Base-by-base conservation (phyloP, 768 basidiomycete genomes). In the Scleroderma bovista region DNA sequence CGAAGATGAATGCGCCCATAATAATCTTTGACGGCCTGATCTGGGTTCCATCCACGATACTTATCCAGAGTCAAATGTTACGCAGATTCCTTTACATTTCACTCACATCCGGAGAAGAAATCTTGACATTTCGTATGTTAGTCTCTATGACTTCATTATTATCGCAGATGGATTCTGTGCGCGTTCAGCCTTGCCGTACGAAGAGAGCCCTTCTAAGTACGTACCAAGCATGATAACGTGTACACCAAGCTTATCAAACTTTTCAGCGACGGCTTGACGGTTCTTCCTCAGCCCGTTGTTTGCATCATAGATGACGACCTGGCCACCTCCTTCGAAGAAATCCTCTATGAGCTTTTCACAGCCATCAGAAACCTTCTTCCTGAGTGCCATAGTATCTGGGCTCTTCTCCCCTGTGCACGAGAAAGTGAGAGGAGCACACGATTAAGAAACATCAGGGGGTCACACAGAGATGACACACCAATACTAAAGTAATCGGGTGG, bases 231-330 rank as follows among this genome's bases (percentile, higher is more conserved):
- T 76, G 58, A 98, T 80, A 52, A 99, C 91, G 74, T 98, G 95
- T 46, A 97, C 86, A 1, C 89, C 93, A 19, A 69, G 77, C 60
- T 80, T 79, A 65, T 89, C 86, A 61, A 95, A 97, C 69, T 83
- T 93, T 69, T 93, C 84, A 1, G 85, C 84, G 44, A 96, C 66
- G 19, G 73, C 72, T 53, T 86, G 81, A 48, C 96, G 73, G 26
- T 76, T 77, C 42, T 75, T 77, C 19, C 75, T 73, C 7, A 81
- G 82, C 1, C 93, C 93, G 58, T 97, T 97, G 63, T 99, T 99
- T 24, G 96, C 96, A 64, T 99, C 96, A 71, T 97, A 98, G 55
- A 99, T 94, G 33, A 95, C 92, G 22, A 98, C 94, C 66, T 99
- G 96, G 0, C 95, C 96, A 6, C 91, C 87, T 2, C 68, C 70